Percentiles rank a stretch among this genome's conserved stretches.
Conservation (phyloP, 371 early-diverging fungal species). For the Mortierella polycephala region DNA sequence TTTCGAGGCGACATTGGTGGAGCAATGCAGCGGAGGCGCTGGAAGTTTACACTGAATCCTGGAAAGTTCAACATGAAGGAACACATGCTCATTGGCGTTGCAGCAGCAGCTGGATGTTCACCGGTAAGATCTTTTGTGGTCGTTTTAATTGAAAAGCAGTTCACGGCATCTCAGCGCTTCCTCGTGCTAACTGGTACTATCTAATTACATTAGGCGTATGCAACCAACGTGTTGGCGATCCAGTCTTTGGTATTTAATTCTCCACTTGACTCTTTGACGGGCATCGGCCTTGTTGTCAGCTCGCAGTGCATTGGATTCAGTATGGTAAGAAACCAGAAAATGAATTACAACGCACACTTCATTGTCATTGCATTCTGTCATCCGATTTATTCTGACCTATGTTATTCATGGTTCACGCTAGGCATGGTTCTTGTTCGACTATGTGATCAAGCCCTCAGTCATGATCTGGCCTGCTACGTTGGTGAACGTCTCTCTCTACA, state of each 20-base stretch:
- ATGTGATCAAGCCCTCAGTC: slow-evolving; percentile 77
- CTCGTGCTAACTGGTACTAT: background rate
- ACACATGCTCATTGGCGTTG: slow-evolving; percentile 61
- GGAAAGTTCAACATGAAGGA: slow-evolving; percentile 69
- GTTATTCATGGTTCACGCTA: background rate
- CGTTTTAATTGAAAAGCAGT: background rate
- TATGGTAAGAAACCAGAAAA: slow-evolving; percentile 42
- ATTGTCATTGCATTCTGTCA: background rate
- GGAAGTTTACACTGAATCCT: slow-evolving; percentile 57
- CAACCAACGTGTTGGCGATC: slow-evolving; percentile 62
- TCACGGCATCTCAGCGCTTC: background rate
- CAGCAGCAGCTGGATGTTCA: slow-evolving; percentile 54
- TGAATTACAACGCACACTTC: too few species aligned
- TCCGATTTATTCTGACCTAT: slow-evolving; percentile 17
- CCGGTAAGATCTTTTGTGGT: slow-evolving; percentile 28
- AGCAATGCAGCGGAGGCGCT: slow-evolving; percentile 15
- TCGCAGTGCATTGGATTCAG: slow-evolving; percentile 54
- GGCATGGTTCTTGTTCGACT: slow-evolving; percentile 52
- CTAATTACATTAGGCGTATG: slow-evolving; percentile 58
- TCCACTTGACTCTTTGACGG: slow-evolving; percentile 59
- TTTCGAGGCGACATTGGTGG: background rate
- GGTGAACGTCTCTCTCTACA: slow-evolving; percentile 78
- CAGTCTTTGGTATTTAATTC: slow-evolving; percentile 52
- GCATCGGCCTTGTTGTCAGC: slow-evolving; percentile 63
- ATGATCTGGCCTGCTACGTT: slow-evolving; percentile 92